Percentiles rank a stretch among this genome's conserved stretches.
Conservation (phyloP, 1,139 yeast genomes). For the Saccharomyces hybrid region DNA sequence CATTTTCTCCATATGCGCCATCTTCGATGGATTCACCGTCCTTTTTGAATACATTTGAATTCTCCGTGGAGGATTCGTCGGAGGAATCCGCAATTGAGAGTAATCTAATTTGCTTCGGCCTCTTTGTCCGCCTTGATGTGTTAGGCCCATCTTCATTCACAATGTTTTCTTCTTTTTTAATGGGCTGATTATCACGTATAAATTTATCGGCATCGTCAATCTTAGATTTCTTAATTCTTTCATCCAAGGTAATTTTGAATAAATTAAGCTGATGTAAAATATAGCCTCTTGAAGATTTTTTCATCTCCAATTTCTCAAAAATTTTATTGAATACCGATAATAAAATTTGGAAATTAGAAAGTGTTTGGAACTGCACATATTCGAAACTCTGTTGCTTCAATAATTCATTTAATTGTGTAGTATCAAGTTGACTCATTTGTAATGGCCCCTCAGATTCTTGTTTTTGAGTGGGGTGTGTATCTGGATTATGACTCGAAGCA, state of each 20-base stretch:
- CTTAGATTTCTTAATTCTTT: constrained; percentile 15
- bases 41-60: neutral
- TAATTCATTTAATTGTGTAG: constrained; percentile 8
- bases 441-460: neutral
- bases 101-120: neutral
- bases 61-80: neutral
- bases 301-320: constrained; percentile 24
- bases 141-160: neutral
- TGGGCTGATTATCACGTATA: constrained; percentile 3
- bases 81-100: constrained; percentile 4
- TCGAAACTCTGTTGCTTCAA: constrained; percentile 17
- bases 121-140: neutral
- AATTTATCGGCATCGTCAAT: constrained; percentile 16
- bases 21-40: constrained; percentile 9
- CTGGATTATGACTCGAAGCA: neutral
- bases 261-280: constrained; percentile 19
- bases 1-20: constrained; percentile 10
- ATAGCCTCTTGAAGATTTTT: constrained; percentile 20
- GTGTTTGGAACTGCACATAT: constrained; percentile 25
- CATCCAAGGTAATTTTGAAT: constrained; percentile 16
- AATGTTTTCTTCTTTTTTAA: constrained; percentile 7
- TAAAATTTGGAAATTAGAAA: constrained; percentile 22
- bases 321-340: constrained; percentile 17
- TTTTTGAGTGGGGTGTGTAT: neutral
- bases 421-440: neutral